A percentile compares a stretch with the other conserved stretches of the same genome.
These are phyloP conservation scores for Ramaria sp. DNA, from an alignment of 768 basidiomycete genomes.

Conservation along the genomic window DNA sequence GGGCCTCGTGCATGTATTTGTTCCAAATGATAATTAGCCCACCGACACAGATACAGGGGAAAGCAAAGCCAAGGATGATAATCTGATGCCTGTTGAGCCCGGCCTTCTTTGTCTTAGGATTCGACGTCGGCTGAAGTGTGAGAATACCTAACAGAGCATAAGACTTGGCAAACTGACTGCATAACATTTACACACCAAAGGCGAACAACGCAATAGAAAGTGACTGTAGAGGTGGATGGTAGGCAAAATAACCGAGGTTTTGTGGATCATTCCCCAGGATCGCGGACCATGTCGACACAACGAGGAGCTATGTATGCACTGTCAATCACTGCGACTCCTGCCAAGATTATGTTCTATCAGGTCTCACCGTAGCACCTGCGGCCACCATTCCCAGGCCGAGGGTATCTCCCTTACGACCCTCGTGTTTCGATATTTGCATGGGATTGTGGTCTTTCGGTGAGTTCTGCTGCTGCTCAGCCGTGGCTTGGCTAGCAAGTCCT, in stretches of 20 bases:
- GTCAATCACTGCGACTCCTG: background rate
- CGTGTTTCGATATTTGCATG: constrained; percentile 1
- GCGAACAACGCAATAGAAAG: constrained; percentile 46
- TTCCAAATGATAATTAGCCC: constrained; percentile 50
- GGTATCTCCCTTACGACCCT: constrained; percentile 4
- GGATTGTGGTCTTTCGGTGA: background rate
- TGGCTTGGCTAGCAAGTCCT: constrained; percentile 1
- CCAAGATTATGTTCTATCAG: background rate
- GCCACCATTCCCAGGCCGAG: constrained; percentile 3
- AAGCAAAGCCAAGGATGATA: constrained; percentile 42
- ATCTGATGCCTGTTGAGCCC: constrained; percentile 64
- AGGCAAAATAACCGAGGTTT: constrained; percentile 48
- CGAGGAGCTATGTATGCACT: constrained; percentile 20
- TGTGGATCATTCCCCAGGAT: constrained; percentile 23
- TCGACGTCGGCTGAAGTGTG: constrained; percentile 66
- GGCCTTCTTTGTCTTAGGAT: constrained; percentile 51
- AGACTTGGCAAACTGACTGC: background rate
- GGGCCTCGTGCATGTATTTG: constrained; percentile 38
- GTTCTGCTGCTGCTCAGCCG: background rate
- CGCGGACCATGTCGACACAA: constrained; percentile 18
- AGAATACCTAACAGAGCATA: constrained; percentile 41
- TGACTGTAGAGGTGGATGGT: constrained; percentile 56
- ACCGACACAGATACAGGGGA: constrained; percentile 50
- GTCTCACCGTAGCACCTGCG: background rate
- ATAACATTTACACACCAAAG: constrained; percentile 36